Percentiles rank a stretch among this genome's conserved stretches.
Conservation (phyloP, 2,329 filamentous ascomycete species). For the Pyrenophora graminea region DNA sequence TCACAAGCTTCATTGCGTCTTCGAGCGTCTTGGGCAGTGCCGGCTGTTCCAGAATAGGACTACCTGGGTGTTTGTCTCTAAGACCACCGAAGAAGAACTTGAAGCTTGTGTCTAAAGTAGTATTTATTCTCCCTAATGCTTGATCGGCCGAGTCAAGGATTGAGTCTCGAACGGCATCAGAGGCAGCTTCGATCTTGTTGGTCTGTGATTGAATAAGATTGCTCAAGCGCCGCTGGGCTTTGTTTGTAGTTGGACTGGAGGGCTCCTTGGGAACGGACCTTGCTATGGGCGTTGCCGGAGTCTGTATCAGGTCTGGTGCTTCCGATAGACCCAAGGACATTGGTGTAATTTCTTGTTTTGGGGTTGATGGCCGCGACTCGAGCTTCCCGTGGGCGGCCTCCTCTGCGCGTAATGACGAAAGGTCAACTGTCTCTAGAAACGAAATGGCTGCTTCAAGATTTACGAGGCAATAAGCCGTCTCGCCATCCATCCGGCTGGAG, state of each 20-base stretch:
- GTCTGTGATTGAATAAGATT: slow-evolving; percentile 85
- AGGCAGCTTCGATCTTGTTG: slow-evolving; percentile 78
- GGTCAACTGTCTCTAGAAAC: slow-evolving; percentile 92
- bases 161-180: slow-evolving; percentile 72
- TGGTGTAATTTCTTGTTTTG: slow-evolving; percentile 44
- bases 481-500: slow-evolving; percentile 83
- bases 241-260: slow-evolving; percentile 45
- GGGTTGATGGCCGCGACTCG: slow-evolving; percentile 54
- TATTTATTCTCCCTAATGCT: slow-evolving; percentile 87
- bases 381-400: slow-evolving; percentile 66
- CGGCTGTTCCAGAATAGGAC: slow-evolving; percentile 39
- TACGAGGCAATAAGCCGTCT: slow-evolving; percentile 93
- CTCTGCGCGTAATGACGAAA: slow-evolving; percentile 83
- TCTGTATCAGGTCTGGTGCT: slow-evolving; percentile 46
- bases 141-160: slow-evolving; percentile 85
- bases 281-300: slow-evolving; percentile 41
- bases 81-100: slow-evolving; percentile 89
- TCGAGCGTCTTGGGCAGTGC: slow-evolving; percentile 86
- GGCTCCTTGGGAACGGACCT: slow-evolving; percentile 28
- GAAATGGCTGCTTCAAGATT: slow-evolving; percentile 94
- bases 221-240: slow-evolving; percentile 77
- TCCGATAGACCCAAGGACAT: slow-evolving; percentile 48
- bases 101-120: slow-evolving; percentile 87
- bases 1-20: slow-evolving; percentile 87
- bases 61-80: slow-evolving; percentile 64